Evolutionary conservation across 2,329 filamentous ascomycete genomes (phyloP).

Genomic region (Pestalotiopsis sp.): DNA sequence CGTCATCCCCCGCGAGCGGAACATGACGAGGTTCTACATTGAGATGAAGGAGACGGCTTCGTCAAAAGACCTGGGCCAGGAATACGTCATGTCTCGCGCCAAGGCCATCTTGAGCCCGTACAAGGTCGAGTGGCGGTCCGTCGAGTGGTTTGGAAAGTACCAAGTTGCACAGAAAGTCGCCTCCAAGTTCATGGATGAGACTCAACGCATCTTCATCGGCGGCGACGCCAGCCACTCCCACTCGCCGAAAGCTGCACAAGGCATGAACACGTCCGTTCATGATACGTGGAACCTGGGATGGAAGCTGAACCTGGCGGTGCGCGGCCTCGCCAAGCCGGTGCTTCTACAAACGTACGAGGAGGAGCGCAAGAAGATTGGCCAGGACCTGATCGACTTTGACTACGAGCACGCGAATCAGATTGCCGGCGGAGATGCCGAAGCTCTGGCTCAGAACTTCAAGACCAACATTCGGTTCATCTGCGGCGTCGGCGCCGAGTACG

Average conservation of each 20-base stretch:
- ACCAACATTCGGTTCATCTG: constrained; percentile 75
- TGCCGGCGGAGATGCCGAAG: constrained; percentile 62
- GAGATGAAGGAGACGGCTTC: constrained; percentile 53
- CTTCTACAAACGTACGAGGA: constrained; percentile 64
- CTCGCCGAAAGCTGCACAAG: constrained; percentile 65
- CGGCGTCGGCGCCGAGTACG: constrained; percentile 67
- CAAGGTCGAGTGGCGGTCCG: constrained; percentile 57
- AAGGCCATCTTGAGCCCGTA: constrained; percentile 63
- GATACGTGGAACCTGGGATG: constrained; percentile 53
- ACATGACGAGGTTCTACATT: constrained; percentile 69
- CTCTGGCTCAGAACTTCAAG: constrained; percentile 69
- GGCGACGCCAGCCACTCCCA: constrained; percentile 67
- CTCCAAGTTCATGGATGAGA: constrained; percentile 66
- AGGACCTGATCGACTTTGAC: constrained; percentile 63
- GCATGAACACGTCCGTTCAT: constrained; percentile 59
- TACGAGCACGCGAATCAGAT: constrained; percentile 59
- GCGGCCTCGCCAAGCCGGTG: constrained; percentile 55
- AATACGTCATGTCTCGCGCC: constrained; percentile 72
- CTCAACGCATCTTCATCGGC: constrained; percentile 65
- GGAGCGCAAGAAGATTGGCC: constrained; percentile 64
- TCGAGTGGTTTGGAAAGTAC: constrained; percentile 75
- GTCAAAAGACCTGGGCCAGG: constrained; percentile 52
- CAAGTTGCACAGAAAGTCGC: constrained; percentile 73
- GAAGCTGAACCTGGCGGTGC: constrained; percentile 51
- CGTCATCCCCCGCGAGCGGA: constrained; percentile 74